These are phyloP conservation scores for Leishmania mexicana DNA, from an alignment of 208 protist genomes.

Conservation along the genomic window DNA sequence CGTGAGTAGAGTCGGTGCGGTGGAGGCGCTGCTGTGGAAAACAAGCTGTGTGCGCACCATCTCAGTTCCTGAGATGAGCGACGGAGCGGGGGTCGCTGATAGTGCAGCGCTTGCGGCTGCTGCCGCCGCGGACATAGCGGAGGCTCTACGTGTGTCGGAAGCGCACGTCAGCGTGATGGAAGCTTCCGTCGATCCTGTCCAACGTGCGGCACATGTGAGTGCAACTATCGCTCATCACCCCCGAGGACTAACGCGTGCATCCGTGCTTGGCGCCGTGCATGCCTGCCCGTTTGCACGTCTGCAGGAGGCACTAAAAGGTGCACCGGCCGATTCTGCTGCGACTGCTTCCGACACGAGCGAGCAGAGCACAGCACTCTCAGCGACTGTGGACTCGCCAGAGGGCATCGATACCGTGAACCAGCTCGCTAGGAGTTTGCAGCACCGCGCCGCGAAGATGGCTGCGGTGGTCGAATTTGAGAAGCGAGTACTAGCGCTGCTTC, in stretches of 20 bases:
- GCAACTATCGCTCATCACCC: not conserved
- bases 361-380: not conserved
- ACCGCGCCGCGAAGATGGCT: not conserved
- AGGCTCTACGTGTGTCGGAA: not conserved
- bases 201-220: not conserved
- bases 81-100: not conserved
- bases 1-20: not conserved
- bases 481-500: not conserved
- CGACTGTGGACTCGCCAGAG: not conserved
- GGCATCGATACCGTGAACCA: not conserved
- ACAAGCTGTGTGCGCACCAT: not conserved
- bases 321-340: not conserved
- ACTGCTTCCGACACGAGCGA: not conserved
- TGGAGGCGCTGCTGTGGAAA: not conserved
- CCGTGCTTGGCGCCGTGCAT: not conserved
- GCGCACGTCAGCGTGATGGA: not conserved
- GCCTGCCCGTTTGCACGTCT: not conserved
- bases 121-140: not conserved
- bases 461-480: not conserved
- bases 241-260: not conserved
- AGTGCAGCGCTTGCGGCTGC: not conserved
- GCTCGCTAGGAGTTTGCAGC: not conserved
- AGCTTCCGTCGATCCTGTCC: not conserved
- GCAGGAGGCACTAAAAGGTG: not conserved
- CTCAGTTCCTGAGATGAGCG: conserved; percentile 4